A percentile compares a stretch with the other conserved stretches of the same genome.
phyloP scores from a whole-genome alignment of 306 rosid genomes.

The Amphicarpaea edgeworthii region DNA sequence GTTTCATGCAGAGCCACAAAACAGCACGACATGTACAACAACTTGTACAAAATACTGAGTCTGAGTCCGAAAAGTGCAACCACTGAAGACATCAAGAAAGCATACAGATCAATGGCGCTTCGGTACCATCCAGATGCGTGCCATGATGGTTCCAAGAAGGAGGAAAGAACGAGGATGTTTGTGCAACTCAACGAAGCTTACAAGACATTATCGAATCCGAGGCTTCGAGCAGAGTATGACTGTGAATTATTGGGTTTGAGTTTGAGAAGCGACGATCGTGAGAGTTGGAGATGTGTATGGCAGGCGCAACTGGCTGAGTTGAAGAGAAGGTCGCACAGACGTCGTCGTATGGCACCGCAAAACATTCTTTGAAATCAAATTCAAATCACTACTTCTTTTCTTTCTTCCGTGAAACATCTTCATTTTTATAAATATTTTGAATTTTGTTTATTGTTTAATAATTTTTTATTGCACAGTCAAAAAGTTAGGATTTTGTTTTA shows the following conservation, averaged over 20 bases:
- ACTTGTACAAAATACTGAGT: constrained; percentile 59
- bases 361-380: not conserved
- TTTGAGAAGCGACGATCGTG: not conserved
- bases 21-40: not conserved
- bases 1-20: constrained; percentile 48
- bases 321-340: constrained; percentile 52
- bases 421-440: no score
- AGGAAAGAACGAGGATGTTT: constrained; percentile 61
- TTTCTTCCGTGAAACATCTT: no score
- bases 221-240: constrained; percentile 61
- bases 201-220: constrained; percentile 58
- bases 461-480: no score
- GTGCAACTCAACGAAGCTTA: constrained; percentile 67
- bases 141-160: constrained; percentile 53
- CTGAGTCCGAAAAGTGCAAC: constrained; percentile 55
- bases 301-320: constrained; percentile 58
- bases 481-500: no score
- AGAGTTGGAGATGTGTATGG: constrained; percentile 52
- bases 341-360: constrained; percentile 41
- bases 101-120: constrained; percentile 68
- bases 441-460: no score
- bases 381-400: no score
- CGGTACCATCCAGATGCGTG: constrained; percentile 72
- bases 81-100: constrained; percentile 64
- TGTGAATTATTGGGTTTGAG: constrained; percentile 46